Evolutionary conservation across 1,284 basidiomycete genomes (phyloP).

Genomic region (Pseudozyma sp.): DNA sequence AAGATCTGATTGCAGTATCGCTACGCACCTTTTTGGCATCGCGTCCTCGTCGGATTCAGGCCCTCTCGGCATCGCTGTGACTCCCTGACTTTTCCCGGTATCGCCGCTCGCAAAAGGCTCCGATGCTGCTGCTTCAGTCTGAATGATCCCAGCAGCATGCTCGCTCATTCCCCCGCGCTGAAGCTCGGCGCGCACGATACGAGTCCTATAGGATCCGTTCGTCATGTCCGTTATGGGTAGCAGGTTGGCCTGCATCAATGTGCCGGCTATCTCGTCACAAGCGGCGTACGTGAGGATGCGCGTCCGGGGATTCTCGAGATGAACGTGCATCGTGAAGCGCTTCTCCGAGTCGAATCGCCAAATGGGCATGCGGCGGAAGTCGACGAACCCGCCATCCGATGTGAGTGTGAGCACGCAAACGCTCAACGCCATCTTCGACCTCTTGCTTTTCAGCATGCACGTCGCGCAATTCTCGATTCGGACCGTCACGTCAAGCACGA

Average conservation of each 20-base stretch:
- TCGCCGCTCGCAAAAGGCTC: background rate
- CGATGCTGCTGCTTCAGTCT: background rate
- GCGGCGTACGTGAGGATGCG: constrained; percentile 51
- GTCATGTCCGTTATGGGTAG: constrained; percentile 35
- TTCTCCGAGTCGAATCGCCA: constrained; percentile 38
- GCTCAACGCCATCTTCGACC: constrained; percentile 40
- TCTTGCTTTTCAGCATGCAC: constrained; percentile 43
- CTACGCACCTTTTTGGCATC: constrained; percentile 34
- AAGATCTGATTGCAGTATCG: no score
- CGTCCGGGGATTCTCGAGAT: constrained; percentile 59
- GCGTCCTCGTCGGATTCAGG: constrained; percentile 17
- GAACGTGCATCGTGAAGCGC: constrained; percentile 50
- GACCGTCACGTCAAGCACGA: constrained; percentile 30
- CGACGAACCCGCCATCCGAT: constrained; percentile 36
- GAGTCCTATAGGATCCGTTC: constrained; percentile 22
- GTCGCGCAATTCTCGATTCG: constrained; percentile 36
- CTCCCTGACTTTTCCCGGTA: background rate
- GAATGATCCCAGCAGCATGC: background rate
- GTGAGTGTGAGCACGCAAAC: constrained; percentile 37
- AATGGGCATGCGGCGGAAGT: constrained; percentile 54
- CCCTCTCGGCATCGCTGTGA: background rate
- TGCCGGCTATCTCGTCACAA: constrained; percentile 51
- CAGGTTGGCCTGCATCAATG: constrained; percentile 34
- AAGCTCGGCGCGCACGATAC: constrained; percentile 21
- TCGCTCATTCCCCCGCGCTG: constrained; percentile 9